Base-by-base conservation (phyloP, 2,329 filamentous ascomycete genomes). In the Aciculosporium take region DNA sequence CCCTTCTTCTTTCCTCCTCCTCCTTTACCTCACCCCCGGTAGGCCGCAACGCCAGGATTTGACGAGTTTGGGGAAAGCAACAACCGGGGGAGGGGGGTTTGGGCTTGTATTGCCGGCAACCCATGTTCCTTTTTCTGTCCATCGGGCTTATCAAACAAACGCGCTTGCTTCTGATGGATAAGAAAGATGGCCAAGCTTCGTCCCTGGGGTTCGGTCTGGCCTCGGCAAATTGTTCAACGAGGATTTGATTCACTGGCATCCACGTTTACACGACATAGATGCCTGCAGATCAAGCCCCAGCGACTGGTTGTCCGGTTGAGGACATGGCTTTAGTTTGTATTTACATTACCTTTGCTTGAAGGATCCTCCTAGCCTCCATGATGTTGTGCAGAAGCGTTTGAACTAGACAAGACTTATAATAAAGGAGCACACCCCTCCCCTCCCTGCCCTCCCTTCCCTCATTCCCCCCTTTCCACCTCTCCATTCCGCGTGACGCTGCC, bases 271-370 rank as follows among this genome's bases (percentile, higher is more conserved):
- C 47, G 45, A 45, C 48, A 48, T 41, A 39, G 40, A 33, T 38
- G 39, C 42, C 42, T 41, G 39, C 35, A 42, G 33, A 31, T 29
- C 12, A 30, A 40, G 23, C 34, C 35, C 36, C 30, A 21, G 35
- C 9, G 23, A 25, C 39, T 35, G 33, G 42, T 46, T 30, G 44
- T 44, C 40, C 27, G 31, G 30, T 38, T 43, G 42, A 39, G 42
- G 43, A 49, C 46, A 34, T 42, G 36, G 25, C 33, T 44, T 38
- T 47, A 49, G 47, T 49, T 51, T 47, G 45, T 45, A 52, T 50
- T 37, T 47, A 39, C 44, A 39, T 39, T 29, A 25, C 37, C 37
- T 7, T 40, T 40, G 40, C 32, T 40, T 36, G 17, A 20, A 30
- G 24, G 20, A 30, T 20, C 39, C 37, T 40, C 34, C 30, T 37